These are phyloP conservation scores for Psidium friedrichsthalianum DNA, from an alignment of 345 rosid genomes.

Conservation along the genomic window DNA sequence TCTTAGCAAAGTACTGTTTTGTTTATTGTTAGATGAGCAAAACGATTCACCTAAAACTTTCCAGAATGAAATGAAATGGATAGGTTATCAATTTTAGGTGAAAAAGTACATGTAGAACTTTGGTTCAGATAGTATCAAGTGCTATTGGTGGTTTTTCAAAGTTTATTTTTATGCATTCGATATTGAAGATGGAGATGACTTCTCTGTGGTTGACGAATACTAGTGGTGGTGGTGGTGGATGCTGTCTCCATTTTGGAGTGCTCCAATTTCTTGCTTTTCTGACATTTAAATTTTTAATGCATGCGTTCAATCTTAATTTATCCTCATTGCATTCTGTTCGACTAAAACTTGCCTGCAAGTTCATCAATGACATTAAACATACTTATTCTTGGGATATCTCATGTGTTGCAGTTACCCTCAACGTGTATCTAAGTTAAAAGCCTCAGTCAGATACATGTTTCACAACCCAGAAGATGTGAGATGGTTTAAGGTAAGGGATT, in stretches of 20 bases:
- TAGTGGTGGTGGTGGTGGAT: background rate
- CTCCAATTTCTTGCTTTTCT: background rate
- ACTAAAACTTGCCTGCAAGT: background rate
- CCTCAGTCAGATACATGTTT: constrained; percentile 80
- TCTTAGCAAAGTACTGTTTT: background rate
- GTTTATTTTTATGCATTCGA: background rate
- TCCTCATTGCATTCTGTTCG: background rate
- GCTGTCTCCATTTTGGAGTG: background rate
- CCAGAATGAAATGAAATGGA: background rate
- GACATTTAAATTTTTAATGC: background rate
- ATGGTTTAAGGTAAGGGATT: constrained; percentile 78
- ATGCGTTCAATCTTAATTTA: background rate
- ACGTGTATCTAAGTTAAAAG: constrained; percentile 76
- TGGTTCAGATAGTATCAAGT: background rate
- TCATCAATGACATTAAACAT: background rate
- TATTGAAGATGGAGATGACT: background rate
- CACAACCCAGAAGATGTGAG: constrained; percentile 91
- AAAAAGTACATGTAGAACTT: background rate
- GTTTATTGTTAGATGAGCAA: background rate
- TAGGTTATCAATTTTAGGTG: background rate
- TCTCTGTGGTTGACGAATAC: background rate
- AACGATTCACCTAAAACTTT: background rate
- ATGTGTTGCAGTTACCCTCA: constrained; percentile 71
- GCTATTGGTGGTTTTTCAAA: background rate
- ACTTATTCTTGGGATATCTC: background rate